Conservation (phyloP, 495 filamentous ascomycete species). For the Penicillium flavigenum region DNA sequence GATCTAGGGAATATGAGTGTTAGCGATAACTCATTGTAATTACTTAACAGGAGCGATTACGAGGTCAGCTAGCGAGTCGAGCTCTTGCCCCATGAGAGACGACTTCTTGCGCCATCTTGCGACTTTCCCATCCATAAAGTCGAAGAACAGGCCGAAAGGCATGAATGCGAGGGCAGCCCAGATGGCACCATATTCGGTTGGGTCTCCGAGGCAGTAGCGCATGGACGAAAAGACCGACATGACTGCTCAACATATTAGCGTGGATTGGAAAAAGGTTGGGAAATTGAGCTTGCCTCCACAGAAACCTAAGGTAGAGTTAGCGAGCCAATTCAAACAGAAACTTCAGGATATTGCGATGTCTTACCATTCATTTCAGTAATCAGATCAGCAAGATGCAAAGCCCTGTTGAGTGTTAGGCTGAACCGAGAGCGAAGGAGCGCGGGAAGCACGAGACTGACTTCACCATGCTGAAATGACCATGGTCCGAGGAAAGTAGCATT, state of each 20-base stretch:
- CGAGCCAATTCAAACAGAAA: conserved; percentile 1
- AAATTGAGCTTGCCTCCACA: conserved; percentile 48
- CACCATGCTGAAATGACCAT: conserved; percentile 77
- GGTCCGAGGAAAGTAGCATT: conserved; percentile 70
- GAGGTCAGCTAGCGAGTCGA: conserved; percentile 95
- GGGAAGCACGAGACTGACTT: conserved; percentile 45
- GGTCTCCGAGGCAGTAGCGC: conserved; percentile 83
- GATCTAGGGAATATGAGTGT: conserved; percentile 54
- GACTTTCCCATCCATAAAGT: conserved; percentile 97
- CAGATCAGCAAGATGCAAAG: conserved; percentile 89
- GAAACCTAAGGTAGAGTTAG: conserved; percentile 44
- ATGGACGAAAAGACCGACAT: conserved; percentile 96
- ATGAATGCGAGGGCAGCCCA: conserved; percentile 84
- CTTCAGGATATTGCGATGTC: background rate
- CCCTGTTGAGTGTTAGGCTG: conserved; percentile 46
- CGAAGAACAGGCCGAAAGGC: conserved; percentile 94
- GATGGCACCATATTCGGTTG: conserved; percentile 61
- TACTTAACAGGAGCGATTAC: conserved; percentile 47
- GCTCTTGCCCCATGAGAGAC: conserved; percentile 94
- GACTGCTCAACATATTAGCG: conserved; percentile 48
- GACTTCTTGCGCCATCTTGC: conserved; percentile 95
- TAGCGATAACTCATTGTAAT: background rate
- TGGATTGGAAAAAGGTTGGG: conserved; percentile 5
- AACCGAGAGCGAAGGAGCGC: conserved; percentile 10
- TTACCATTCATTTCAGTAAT: conserved; percentile 95